These are phyloP conservation scores for Aspergillus calidoustus DNA, from an alignment of 2,329 filamentous ascomycete species.

Conservation along the genomic window DNA sequence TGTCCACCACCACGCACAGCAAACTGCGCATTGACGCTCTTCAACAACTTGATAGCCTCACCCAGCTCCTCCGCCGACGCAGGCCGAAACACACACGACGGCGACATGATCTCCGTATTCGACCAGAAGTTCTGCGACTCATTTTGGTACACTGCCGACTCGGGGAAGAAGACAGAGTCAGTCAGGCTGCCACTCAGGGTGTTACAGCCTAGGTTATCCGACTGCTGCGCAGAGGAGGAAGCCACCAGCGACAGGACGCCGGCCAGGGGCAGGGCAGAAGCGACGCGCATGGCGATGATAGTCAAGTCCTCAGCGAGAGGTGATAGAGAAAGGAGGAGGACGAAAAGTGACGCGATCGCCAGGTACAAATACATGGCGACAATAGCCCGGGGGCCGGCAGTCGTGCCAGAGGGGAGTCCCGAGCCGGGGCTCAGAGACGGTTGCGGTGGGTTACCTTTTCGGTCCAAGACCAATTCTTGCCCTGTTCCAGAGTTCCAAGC, in stretches of 20 bases:
- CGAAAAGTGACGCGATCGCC: conserved; percentile 3
- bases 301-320: not conserved
- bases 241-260: conserved; percentile 19
- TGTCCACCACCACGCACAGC: conserved; percentile 41
- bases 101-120: conserved; percentile 40
- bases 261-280: conserved; percentile 21
- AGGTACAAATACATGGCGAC: not conserved
- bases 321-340: conserved; percentile 8
- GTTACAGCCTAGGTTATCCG: conserved; percentile 22
- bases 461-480: not conserved
- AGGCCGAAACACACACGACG: conserved; percentile 42
- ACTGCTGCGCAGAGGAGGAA: not conserved
- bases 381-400: not conserved
- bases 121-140: conserved; percentile 42
- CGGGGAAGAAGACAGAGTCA: conserved; percentile 29
- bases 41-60: conserved; percentile 28
- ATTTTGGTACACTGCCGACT: conserved; percentile 34
- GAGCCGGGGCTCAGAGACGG: not conserved
- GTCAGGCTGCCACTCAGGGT: conserved; percentile 23
- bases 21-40: conserved; percentile 31
- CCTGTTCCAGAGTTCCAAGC: too few species aligned
- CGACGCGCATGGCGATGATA: conserved; percentile 24
- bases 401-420: not conserved
- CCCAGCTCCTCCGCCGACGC: conserved; percentile 32
- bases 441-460: not conserved